Percentiles rank a stretch among this genome's conserved stretches.
These are phyloP conservation scores for Cercospora zeina DNA, from an alignment of 2,329 filamentous ascomycete species.

Conservation along the genomic window DNA sequence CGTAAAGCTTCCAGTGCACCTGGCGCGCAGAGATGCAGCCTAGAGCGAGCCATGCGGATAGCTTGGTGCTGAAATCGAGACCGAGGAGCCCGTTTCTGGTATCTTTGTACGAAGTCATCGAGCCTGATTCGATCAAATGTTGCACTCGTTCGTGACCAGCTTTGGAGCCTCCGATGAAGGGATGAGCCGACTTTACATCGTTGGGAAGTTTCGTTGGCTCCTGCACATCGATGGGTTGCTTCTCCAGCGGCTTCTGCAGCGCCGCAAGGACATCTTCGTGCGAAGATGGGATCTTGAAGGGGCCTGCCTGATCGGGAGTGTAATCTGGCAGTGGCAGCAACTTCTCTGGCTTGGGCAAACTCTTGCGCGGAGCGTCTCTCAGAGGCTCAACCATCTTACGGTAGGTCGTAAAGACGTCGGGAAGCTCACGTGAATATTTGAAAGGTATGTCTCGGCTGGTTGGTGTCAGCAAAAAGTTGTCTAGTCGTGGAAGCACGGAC, in stretches of 20 bases:
- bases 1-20: slow-evolving; percentile 65
- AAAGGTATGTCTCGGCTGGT: slow-evolving; percentile 63
- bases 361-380: slow-evolving; percentile 61
- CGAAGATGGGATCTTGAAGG: slow-evolving; percentile 63
- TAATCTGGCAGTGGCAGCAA: slow-evolving; percentile 61
- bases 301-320: slow-evolving; percentile 60
- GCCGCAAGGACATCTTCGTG: slow-evolving; percentile 56
- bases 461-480: background rate
- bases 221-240: slow-evolving; percentile 43
- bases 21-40: slow-evolving; percentile 73
- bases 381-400: slow-evolving; percentile 72
- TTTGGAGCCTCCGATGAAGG: slow-evolving; percentile 68
- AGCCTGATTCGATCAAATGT: slow-evolving; percentile 61
- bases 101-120: slow-evolving; percentile 65
- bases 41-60: slow-evolving; percentile 71
- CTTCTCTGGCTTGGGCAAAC: slow-evolving; percentile 56
- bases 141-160: slow-evolving; percentile 59
- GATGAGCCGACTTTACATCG: slow-evolving; percentile 60
- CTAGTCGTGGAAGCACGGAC: slow-evolving; percentile 39
- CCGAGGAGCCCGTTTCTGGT: slow-evolving; percentile 72
- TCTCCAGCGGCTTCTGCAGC: slow-evolving; percentile 60
- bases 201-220: slow-evolving; percentile 56
- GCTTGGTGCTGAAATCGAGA: slow-evolving; percentile 70
- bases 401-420: slow-evolving; percentile 74
- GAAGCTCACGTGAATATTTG: slow-evolving; percentile 59